Evolutionary conservation across 2,329 filamentous ascomycete species (phyloP), one percentile per base, ranked within the genome.

Genomic region (Fusarium circinatum): DNA sequence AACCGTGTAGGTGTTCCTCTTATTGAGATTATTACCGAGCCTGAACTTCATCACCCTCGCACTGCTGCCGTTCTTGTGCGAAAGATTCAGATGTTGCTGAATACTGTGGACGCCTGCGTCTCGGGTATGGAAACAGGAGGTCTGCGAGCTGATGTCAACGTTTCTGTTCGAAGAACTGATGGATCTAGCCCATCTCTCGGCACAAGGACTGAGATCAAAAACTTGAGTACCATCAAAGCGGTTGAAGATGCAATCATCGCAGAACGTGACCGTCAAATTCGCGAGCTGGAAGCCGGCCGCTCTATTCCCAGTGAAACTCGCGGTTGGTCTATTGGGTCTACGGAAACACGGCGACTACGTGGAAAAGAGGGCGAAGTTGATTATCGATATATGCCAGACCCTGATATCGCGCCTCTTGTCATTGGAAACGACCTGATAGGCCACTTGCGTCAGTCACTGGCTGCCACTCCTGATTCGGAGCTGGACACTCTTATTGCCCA

Each of bases 381-480:
- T 82, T 99, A 99, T 82, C 89, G 96, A 47, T 99, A 99, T 80
- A 98, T 99, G 96, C 96, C 96, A 1, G 96, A 99, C 80, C 94
- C 96, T 10, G 96, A 99, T 80, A 87, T 99, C 20, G 88, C 90
- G 0, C 94, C 96, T 4, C 86, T 99, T 4, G 80, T 95, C 6
- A 92, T 99, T 68, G 91, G 91, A 13, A 79, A 87, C 5, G 91
- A 93, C 65, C 86, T 98, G 2, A 85, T 98, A 9, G 79, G 86
- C 10, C 86, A 91, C 71, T 85, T 98, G 20, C 84, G 82, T 26
- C 75, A 82, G 2, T 92, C 87, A 0, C 83, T 98, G 67, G 93
- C 94, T 9, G 86, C 89, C 28, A 85, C 93, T 15, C 94, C 95
- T 0, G 95, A 98, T 74, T 85, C 87, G 22, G 89, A 94, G 64